phyloP scores from a whole-genome alignment of 306 rosid species.

The Oemleria cerasiformis region DNA sequence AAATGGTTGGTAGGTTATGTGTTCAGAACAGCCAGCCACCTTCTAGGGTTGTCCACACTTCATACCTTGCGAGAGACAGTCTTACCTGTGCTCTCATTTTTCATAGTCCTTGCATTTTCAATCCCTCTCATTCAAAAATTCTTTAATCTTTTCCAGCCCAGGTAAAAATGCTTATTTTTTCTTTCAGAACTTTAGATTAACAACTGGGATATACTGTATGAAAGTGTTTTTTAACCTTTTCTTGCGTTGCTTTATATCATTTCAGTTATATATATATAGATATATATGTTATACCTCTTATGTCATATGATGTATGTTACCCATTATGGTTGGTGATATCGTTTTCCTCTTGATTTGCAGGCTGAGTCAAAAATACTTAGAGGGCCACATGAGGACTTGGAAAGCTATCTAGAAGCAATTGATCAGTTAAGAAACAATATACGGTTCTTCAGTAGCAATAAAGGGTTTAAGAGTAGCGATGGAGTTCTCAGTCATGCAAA shows the following conservation, averaged over 20 bases:
- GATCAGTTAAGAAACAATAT: slow-evolving; percentile 77
- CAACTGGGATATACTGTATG: background rate
- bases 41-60: background rate
- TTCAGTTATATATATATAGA: background rate
- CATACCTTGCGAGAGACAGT: background rate
- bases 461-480: slow-evolving; percentile 65
- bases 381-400: slow-evolving; percentile 95
- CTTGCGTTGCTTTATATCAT: background rate
- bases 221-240: background rate
- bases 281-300: background rate
- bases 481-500: slow-evolving; percentile 67
- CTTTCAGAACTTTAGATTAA: background rate
- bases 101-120: background rate
- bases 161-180: background rate
- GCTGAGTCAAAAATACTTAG: slow-evolving; percentile 71
- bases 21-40: background rate
- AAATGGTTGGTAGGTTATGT: background rate
- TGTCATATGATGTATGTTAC: background rate
- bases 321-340: slow-evolving; percentile 12
- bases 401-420: slow-evolving; percentile 84
- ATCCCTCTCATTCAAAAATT: background rate
- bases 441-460: slow-evolving; percentile 68
- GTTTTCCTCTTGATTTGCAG: slow-evolving; percentile 38
- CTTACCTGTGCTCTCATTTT: background rate
- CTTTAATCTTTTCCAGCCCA: background rate